Conservation (phyloP, 305 asterid species). For the Fraxinus albicans region DNA sequence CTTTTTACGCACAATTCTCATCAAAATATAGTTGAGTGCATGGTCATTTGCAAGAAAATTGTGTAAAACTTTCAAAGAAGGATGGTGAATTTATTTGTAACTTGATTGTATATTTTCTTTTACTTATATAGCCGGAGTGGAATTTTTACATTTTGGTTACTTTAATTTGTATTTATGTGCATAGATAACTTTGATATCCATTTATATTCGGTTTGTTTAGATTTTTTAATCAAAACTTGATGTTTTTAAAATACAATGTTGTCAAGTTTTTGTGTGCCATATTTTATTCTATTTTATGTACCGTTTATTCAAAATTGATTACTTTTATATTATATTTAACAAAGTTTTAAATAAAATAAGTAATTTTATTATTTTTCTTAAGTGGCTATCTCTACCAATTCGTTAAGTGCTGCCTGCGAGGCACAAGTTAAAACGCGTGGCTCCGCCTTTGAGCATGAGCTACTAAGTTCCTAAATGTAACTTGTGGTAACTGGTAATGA, state of each 20-base stretch:
- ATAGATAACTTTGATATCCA: not conserved
- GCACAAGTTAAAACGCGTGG: not conserved
- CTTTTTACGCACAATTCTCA: not conserved
- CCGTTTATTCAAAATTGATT: not conserved
- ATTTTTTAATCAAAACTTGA: not conserved
- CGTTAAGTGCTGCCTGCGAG: not conserved
- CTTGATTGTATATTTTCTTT: not conserved
- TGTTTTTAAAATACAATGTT: not conserved
- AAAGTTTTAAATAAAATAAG: no score
- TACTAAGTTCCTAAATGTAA: not conserved
- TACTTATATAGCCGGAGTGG: not conserved
- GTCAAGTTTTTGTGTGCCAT: not conserved
- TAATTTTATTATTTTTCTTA: not conserved
- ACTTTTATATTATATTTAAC: not conserved
- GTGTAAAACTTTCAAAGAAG: not conserved
- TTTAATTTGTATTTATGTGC: not conserved
- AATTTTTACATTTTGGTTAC: not conserved
- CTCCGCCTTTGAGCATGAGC: not conserved
- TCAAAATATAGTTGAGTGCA: not conserved
- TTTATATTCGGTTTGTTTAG: not conserved
- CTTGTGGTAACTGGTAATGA: not conserved
- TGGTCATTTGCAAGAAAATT: not conserved
- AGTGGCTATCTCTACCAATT: not conserved
- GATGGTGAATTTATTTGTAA: not conserved
- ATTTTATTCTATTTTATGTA: not conserved